Base-by-base conservation (phyloP, 441 rosid genomes). In the Adansonia madagascariensis region DNA sequence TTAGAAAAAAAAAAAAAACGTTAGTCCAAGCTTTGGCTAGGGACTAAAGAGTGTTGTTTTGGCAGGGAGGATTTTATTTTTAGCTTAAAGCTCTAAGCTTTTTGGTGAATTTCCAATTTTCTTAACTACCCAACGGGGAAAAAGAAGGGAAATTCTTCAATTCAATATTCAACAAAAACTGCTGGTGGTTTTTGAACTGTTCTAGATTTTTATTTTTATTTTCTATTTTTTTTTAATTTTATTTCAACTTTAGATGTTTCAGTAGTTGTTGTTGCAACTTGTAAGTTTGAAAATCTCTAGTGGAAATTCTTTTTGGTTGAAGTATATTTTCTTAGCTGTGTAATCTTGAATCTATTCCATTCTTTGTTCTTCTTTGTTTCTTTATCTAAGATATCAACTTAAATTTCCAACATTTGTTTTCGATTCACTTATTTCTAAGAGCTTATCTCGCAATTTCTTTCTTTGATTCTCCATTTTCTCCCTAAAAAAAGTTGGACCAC, bases 271-370 rank as follows among this genome's bases (percentile, higher is more conserved):
- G 68, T 67, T 67, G 84, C 41, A 59, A 71, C n/a, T 49, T 49
- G 64, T 60, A 49, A 47, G 46, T 44, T 65, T 71, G 79, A 46
- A 74, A 75, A 73, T 77, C 53, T 80, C 27, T 83, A 62, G 85
- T 82, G 86, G 82, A 63, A 79, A 73, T 81, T 81, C 44, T 57
- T 74, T 81, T 59, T 70, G 82, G 71, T 35, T 80, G 80, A 77
- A 56, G 80, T 77, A 74, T 77, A 71, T 71, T 47, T 50, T 80
- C 73, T 77, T 69, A 44, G 77, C 68, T 68, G 63, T 72, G 53
- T 79, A 52, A 81, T 82, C 84, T 76, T 81, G 88, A 86, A 86
- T 88, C 86, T 78, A 86, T 86, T 85, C 88, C 76, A 75, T 85
- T 84, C 80, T 78, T 24, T 82, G 12, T 71, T 24, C 31, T 35